Conservation (phyloP, 2,329 filamentous ascomycete genomes). For the Nakataea oryzae region DNA sequence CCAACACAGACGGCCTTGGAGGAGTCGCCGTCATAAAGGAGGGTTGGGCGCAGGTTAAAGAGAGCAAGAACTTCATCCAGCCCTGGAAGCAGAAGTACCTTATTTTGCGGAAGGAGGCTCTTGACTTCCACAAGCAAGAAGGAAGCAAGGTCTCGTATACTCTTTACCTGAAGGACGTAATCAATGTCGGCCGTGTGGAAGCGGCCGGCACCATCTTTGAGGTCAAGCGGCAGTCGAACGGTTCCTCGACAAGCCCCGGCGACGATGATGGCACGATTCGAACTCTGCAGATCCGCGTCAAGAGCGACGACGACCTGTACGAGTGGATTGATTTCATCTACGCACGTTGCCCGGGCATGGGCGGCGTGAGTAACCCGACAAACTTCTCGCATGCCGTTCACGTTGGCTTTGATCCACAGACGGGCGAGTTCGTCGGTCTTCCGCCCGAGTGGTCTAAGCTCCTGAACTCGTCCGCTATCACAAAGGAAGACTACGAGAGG, state of each 20-base stretch:
- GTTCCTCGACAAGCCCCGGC: conserved; percentile 58
- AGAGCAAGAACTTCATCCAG: conserved; percentile 77
- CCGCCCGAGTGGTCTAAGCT: conserved; percentile 96
- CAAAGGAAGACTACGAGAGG: conserved; percentile 96
- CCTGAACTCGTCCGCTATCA: conserved; percentile 90
- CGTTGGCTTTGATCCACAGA: conserved; percentile 92
- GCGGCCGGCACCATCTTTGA: conserved; percentile 88
- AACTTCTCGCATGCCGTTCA: conserved; percentile 97
- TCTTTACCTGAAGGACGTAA: conserved; percentile 76
- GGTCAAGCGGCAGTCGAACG: conserved; percentile 67
- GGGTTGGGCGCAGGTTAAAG: conserved; percentile 78
- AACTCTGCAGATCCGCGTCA: conserved; percentile 84
- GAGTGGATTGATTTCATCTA: conserved; percentile 99
- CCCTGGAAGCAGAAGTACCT: conserved; percentile 87
- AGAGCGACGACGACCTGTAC: conserved; percentile 92
- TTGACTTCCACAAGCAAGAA: conserved; percentile 91
- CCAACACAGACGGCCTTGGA: conserved; percentile 52
- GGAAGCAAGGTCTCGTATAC: conserved; percentile 80
- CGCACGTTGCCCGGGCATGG: conserved; percentile 92
- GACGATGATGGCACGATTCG: conserved; percentile 73
- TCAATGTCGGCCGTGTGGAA: conserved; percentile 84
- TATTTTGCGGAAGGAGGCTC: conserved; percentile 80
- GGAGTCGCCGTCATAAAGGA: conserved; percentile 70
- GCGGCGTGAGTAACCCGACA: conserved; percentile 94
- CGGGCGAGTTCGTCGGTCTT: conserved; percentile 87